These are phyloP conservation scores for Selaginella moellendorffii DNA, from an alignment of 75 land plant species.

Conservation along the genomic window DNA sequence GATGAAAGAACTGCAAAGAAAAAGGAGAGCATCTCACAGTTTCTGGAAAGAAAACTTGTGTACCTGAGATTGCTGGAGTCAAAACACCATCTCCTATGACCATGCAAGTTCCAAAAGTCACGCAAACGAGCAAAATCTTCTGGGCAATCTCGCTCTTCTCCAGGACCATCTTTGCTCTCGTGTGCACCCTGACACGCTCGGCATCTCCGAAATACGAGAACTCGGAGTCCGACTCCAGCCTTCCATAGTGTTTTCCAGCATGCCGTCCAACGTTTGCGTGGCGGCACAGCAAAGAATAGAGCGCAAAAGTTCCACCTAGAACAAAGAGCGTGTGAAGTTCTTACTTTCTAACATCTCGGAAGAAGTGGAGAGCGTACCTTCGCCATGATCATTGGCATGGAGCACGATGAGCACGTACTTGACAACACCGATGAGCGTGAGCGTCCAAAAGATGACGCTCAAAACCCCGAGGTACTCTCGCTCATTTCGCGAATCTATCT, in stretches of 20 bases:
- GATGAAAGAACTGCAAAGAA: slow-evolving; percentile 72
- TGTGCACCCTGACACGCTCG: no score
- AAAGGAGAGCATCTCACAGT: no score
- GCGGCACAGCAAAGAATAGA: slow-evolving; percentile 51
- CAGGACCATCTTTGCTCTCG: not conserved
- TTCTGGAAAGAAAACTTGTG: slow-evolving; percentile 15
- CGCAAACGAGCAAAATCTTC: slow-evolving; percentile 7
- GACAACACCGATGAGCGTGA: slow-evolving; percentile 17
- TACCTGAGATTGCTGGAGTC: no score
- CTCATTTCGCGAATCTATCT: no score
- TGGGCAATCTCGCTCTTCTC: not conserved
- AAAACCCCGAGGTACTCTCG: slow-evolving; percentile 17
- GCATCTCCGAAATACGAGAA: slow-evolving; percentile 14
- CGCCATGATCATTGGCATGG: slow-evolving; percentile 20
- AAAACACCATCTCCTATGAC: no score
- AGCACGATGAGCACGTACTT: slow-evolving; percentile 16
- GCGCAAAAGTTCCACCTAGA: slow-evolving; percentile 54
- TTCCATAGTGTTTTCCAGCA: slow-evolving; percentile 3
- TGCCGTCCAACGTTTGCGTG: slow-evolving; percentile 26
- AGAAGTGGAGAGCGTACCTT: slow-evolving; percentile 12
- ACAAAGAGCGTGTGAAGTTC: not conserved
- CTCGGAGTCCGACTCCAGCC: not conserved
- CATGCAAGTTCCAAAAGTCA: slow-evolving; percentile 25
- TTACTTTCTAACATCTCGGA: no score
- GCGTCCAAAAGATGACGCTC: slow-evolving; percentile 20